Evolutionary conservation across 768 basidiomycete species (phyloP).

Genomic region (Pleurotus giganteus): DNA sequence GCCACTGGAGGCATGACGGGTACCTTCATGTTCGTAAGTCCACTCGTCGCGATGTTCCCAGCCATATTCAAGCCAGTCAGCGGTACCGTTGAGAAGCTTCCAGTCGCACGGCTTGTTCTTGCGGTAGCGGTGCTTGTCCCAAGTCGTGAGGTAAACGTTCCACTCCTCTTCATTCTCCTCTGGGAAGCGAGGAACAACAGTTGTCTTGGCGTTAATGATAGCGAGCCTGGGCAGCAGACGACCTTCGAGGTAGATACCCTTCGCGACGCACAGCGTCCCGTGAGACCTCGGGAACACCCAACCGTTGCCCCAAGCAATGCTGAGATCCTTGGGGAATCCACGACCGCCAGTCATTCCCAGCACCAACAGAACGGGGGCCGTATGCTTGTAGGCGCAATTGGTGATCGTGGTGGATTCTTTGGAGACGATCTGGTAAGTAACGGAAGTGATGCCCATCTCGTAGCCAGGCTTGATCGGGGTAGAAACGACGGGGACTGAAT

Average conservation of each 20-base stretch:
- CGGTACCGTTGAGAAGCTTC: constrained; percentile 8
- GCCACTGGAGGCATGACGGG: neutral
- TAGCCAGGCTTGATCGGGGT: neutral
- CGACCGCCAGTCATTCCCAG: constrained; percentile 2
- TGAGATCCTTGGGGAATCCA: constrained; percentile 3
- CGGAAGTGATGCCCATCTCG: constrained; percentile 5
- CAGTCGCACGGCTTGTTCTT: constrained; percentile 8
- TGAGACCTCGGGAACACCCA: constrained; percentile 11
- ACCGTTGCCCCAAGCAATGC: constrained; percentile 9
- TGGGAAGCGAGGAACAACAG: constrained; percentile 14
- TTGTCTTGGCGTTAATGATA: constrained; percentile 12
- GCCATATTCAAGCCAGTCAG: constrained; percentile 11
- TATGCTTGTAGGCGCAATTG: constrained; percentile 1
- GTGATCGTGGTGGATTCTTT: neutral
- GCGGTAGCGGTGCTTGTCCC: constrained; percentile 12
- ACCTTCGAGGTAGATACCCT: constrained; percentile 16
- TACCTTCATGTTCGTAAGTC: constrained; percentile 16
- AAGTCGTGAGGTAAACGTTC: constrained; percentile 14
- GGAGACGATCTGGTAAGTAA: constrained; percentile 2
- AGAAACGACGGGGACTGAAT: neutral
- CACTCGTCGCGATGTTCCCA: constrained; percentile 14
- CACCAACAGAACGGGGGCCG: constrained; percentile 1
- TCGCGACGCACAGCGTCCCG: constrained; percentile 15
- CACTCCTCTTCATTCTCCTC: constrained; percentile 15
- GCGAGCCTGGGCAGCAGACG: constrained; percentile 12